Conservation (phyloP, 2,329 filamentous ascomycete species). For the Talaromyces sp. region DNA sequence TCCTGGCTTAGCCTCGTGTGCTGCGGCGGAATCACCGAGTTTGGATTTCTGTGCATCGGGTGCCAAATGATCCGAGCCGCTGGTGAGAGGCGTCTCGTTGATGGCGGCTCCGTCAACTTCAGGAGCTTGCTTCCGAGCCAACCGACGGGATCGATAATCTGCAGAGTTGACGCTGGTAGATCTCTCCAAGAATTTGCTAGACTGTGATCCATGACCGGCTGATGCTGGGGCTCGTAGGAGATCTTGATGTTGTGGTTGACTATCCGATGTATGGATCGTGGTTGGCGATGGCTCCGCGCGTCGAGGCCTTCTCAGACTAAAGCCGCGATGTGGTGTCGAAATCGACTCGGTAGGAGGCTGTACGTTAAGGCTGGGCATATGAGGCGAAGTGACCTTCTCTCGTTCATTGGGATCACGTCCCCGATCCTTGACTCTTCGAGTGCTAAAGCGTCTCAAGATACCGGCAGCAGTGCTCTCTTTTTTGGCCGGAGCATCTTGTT, state of each 20-base stretch:
- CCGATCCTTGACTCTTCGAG: constrained; percentile 65
- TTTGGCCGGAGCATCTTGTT: constrained; percentile 60
- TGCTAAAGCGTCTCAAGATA: constrained; percentile 84
- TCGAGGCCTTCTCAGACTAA: constrained; percentile 68
- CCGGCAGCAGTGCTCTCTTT: constrained; percentile 86
- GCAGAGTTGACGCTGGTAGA: constrained; percentile 91
- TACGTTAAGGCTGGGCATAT: constrained; percentile 73
- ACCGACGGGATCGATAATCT: constrained; percentile 64
- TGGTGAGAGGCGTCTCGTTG: constrained; percentile 68
- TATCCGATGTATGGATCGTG: constrained; percentile 54
- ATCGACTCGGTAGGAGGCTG: constrained; percentile 68
- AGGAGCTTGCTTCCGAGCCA: constrained; percentile 51
- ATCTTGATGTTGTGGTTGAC: constrained; percentile 70
- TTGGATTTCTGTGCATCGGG: constrained; percentile 38
- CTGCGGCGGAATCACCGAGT: constrained; percentile 46
- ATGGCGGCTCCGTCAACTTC: constrained; percentile 49
- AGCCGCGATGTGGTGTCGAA: constrained; percentile 72
- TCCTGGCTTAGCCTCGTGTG: constrained; percentile 50
- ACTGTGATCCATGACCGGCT: constrained; percentile 55
- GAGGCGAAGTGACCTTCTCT: constrained; percentile 56
- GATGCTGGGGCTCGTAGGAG: constrained; percentile 69
- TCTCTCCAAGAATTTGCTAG: constrained; percentile 68
- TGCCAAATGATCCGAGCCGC: constrained; percentile 72
- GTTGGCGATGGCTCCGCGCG: constrained; percentile 51
- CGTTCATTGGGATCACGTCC: constrained; percentile 33